Evolutionary conservation across 2,329 filamentous ascomycete species (phyloP).

Genomic region (Colletotrichum orbiculare): DNA sequence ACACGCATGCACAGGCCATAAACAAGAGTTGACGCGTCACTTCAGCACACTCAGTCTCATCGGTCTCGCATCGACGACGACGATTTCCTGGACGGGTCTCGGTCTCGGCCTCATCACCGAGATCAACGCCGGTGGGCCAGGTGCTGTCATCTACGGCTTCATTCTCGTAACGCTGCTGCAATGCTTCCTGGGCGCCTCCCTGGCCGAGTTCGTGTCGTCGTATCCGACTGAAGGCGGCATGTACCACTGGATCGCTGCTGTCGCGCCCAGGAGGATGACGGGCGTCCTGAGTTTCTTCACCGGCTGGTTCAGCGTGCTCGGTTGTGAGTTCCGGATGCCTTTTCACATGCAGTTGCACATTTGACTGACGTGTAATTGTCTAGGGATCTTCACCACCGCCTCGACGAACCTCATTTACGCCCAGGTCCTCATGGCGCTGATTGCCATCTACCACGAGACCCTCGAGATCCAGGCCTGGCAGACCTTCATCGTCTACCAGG

Average conservation of each 20-base stretch:
- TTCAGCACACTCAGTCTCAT: conserved; percentile 60
- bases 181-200: conserved; percentile 56
- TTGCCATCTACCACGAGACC: conserved; percentile 52
- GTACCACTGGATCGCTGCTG: conserved; percentile 63
- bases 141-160: conserved; percentile 62
- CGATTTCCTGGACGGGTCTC: conserved; percentile 61
- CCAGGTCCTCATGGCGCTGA: conserved; percentile 53
- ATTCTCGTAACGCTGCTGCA: conserved; percentile 59
- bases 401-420: conserved; percentile 58
- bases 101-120: conserved; percentile 57
- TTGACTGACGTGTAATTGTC: background rate
- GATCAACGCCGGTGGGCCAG: conserved; percentile 59
- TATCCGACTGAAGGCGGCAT: conserved; percentile 61
- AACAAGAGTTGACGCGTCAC: conserved; percentile 60
- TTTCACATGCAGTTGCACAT: background rate
- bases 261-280: conserved; percentile 53
- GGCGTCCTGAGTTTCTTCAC: conserved; percentile 56
- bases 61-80: conserved; percentile 60
- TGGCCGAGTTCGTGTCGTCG: conserved; percentile 59
- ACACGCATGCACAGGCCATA: conserved; percentile 50
- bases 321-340: conserved; percentile 40
- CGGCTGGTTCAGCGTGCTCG: conserved; percentile 55
- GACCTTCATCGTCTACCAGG: conserved; percentile 58
- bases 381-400: conserved; percentile 57
- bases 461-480: conserved; percentile 58